Evolutionary conservation across 2,329 filamentous ascomycete species (phyloP).

Genomic region (Cercospora janseana): DNA sequence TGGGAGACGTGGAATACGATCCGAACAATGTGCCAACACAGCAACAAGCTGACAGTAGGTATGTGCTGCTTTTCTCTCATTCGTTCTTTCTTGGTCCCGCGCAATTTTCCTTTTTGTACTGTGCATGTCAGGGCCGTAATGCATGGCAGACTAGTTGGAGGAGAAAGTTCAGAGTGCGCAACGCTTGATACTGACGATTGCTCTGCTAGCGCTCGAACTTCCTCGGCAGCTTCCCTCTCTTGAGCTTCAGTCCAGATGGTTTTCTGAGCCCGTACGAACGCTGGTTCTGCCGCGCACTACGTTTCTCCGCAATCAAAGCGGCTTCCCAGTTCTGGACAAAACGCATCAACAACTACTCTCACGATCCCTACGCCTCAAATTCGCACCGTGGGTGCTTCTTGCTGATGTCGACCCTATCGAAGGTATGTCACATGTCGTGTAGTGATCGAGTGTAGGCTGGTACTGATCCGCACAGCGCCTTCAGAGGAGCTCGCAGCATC

Average conservation of each 20-base stretch:
- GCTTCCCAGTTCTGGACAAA: conserved; percentile 59
- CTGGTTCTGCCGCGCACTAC: conserved; percentile 53
- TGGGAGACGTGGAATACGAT: conserved; percentile 97
- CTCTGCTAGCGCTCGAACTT: conserved; percentile 54
- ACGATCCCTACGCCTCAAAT: conserved; percentile 57
- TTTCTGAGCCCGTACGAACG: conserved; percentile 60
- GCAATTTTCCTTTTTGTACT: conserved; percentile 4
- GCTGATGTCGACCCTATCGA: conserved; percentile 56
- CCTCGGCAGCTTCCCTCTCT: conserved; percentile 59
- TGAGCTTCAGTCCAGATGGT: conserved; percentile 60
- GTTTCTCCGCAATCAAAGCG: conserved; percentile 59
- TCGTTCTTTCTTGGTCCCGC: conserved; percentile 8
- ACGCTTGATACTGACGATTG: conserved; percentile 13
- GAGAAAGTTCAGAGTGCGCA: too few species aligned
- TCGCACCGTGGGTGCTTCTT: conserved; percentile 60
- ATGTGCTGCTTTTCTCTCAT: conserved; percentile 46
- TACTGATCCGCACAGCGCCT: neutral
- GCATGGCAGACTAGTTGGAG: too few species aligned
- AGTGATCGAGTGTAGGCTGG: too few species aligned
- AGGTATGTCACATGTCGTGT: neutral
- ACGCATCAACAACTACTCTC: conserved; percentile 58
- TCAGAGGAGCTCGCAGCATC: neutral
- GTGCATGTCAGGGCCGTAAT: too few species aligned
- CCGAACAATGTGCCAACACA: conserved; percentile 81
- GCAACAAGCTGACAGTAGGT: conserved; percentile 78